Evolutionary conservation across 345 rosid genomes (phyloP).

Genomic region (Adansonia digitata): DNA sequence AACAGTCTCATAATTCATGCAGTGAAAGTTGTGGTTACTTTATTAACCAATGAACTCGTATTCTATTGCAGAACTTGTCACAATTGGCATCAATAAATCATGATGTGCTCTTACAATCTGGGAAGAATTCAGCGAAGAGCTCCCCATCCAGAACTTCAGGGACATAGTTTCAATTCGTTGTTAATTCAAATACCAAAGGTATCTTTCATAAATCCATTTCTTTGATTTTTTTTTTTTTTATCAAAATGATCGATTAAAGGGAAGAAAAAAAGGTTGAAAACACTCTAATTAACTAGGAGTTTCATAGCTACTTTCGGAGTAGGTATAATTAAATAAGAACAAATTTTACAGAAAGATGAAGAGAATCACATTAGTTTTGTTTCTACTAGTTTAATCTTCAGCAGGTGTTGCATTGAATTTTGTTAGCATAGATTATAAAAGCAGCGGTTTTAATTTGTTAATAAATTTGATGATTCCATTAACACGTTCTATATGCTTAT

Average conservation of each 20-base stretch:
- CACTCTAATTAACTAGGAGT: too few relatives aligned
- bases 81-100: slow-evolving; percentile 79
- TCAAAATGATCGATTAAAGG: not conserved
- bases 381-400: not conserved
- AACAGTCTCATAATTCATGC: not conserved
- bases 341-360: not conserved
- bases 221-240: not conserved
- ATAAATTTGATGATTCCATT: not conserved
- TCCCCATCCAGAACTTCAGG: slow-evolving; percentile 44
- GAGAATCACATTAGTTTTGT: not conserved
- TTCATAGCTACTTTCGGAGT: too few relatives aligned
- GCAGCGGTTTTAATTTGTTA: not conserved
- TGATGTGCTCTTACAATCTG: slow-evolving; percentile 59
- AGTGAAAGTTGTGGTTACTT: too few relatives aligned
- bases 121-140: slow-evolving; percentile 46
- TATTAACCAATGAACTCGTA: too few relatives aligned
- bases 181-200: slow-evolving; percentile 14
- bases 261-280: too few relatives aligned
- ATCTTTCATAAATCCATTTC: not conserved
- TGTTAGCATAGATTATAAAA: not conserved
- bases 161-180: slow-evolving; percentile 20
- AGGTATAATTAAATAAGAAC: not conserved
- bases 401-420: not conserved
- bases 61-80: slow-evolving; percentile 57
- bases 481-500: not conserved